Base-by-base conservation (phyloP, 176 grass and related monocot species). In the Carex pumila region DNA sequence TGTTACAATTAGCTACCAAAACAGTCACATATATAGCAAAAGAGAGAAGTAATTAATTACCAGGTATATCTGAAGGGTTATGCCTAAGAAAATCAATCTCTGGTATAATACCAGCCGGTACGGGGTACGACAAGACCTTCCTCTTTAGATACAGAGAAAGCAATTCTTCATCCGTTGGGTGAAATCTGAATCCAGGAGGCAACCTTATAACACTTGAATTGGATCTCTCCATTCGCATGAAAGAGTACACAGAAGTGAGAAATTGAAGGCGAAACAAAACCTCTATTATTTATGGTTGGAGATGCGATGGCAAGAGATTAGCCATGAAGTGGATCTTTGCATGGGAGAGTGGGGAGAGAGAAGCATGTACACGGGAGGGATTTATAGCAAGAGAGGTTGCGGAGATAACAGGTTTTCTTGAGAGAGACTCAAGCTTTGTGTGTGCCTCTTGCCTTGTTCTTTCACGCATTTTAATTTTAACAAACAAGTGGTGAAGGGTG, bases 381-480 rank as follows among this genome's bases (percentile, higher is more conserved):
- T n/a, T 75, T 86, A 69, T 87, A 87, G 71, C 61, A 71, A 5
- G 63, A 75, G 69, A 81, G 86, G 79, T 87, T 87, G 86, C 86
- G 86, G 86, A 50, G 14, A 75, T 43, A 56, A 76, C 25, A 34
- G 56, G 86, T 39, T 52, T 80, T 63, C 57, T 81, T 81, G 77
- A 86, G 80, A 56, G 37, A 81, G 85, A 81, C 85, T 86, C 84
- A 79, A 86, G 14, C 43, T 66, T 65, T 82, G 41, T 82, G 41
- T 82, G 61, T 82, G 39, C 63, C 79, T 64, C 79, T 37, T 45
- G 60, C 54, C 11, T 63, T 25, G 31, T 31, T 79, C 71, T 85
- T 79, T 85, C 59, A 85, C 59, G 71, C 84, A 85, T 85, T 85
- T 85, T 65, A 85, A 79, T 85, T 85, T 85, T 65, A 85, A 79